These are phyloP conservation scores for Aspergillus nidulans DNA, from an alignment of 495 filamentous ascomycete genomes.

Conservation along the genomic window DNA sequence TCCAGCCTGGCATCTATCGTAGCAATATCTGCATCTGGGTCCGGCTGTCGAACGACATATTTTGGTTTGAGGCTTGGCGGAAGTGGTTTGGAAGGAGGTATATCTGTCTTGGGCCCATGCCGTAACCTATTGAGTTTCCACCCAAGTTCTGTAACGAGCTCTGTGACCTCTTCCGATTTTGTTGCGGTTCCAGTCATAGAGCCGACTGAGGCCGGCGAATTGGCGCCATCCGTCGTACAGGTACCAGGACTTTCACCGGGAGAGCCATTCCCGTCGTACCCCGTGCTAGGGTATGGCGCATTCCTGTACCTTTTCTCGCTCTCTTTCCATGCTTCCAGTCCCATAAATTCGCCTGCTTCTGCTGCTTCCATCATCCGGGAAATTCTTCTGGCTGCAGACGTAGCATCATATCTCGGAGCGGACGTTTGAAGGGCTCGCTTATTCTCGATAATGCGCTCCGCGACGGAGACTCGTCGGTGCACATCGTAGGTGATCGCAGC, in stretches of 20 bases:
- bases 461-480: conserved; percentile 36
- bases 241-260: not conserved
- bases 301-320: conserved; percentile 15
- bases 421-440: conserved; percentile 42
- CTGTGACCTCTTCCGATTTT: not conserved
- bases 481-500: conserved; percentile 42
- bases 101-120: not conserved
- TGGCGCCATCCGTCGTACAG: not conserved
- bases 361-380: conserved; percentile 41
- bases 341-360: conserved; percentile 39
- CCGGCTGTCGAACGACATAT: not conserved
- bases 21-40: not conserved
- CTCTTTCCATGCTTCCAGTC: conserved; percentile 36
- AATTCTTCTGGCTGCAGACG: conserved; percentile 35
- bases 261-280: not conserved
- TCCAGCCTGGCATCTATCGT: not conserved
- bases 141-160: not conserved
- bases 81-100: not conserved
- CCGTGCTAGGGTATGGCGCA: not conserved
- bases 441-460: conserved; percentile 42
- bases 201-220: not conserved
- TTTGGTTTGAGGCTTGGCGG: not conserved
- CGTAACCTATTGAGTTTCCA: not conserved
- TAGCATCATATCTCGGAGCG: conserved; percentile 43
- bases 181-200: too few species aligned